Percentiles rank a stretch among this genome's conserved stretches.
Evolutionary conservation across 1,284 basidiomycete genomes (phyloP).

Genomic region (Austroboletus rostrupii): DNA sequence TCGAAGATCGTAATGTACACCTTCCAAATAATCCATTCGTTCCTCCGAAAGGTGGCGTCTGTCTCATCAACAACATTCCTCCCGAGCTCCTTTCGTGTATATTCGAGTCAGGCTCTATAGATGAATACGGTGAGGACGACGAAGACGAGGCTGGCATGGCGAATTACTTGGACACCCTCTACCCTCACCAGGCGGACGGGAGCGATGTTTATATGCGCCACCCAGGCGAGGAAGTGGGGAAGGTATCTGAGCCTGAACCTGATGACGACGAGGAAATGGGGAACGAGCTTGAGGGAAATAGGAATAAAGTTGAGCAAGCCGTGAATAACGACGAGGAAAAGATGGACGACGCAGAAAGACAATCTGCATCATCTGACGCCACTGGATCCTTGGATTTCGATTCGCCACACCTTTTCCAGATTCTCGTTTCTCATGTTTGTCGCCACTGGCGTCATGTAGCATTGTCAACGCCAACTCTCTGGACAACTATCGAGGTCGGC

Average conservation of each 20-base stretch:
- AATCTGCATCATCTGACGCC: not conserved
- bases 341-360: not conserved
- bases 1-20: not conserved
- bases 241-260: not conserved
- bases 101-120: slow-evolving; percentile 21
- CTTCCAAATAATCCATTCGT: slow-evolving; percentile 20
- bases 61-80: slow-evolving; percentile 24
- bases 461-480: slow-evolving; percentile 29
- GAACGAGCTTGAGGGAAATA: too few species aligned
- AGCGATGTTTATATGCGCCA: not conserved
- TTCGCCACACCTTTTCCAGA: slow-evolving; percentile 11
- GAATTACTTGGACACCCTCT: slow-evolving; percentile 1
- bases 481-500: slow-evolving; percentile 22
- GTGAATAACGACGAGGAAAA: not conserved
- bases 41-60: slow-evolving; percentile 18
- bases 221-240: not conserved
- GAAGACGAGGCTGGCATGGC: slow-evolving; percentile 8
- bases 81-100: slow-evolving; percentile 27
- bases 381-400: slow-evolving; percentile 4
- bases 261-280: not conserved
- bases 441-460: slow-evolving; percentile 28
- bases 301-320: not conserved
- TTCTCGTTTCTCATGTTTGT: slow-evolving; percentile 24
- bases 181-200: not conserved
- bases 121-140: slow-evolving; percentile 4